A percentile compares a stretch with the other conserved stretches of the same genome.
Conservation (phyloP, 2,329 filamentous ascomycete genomes). For the Aspergillus fischeri region DNA sequence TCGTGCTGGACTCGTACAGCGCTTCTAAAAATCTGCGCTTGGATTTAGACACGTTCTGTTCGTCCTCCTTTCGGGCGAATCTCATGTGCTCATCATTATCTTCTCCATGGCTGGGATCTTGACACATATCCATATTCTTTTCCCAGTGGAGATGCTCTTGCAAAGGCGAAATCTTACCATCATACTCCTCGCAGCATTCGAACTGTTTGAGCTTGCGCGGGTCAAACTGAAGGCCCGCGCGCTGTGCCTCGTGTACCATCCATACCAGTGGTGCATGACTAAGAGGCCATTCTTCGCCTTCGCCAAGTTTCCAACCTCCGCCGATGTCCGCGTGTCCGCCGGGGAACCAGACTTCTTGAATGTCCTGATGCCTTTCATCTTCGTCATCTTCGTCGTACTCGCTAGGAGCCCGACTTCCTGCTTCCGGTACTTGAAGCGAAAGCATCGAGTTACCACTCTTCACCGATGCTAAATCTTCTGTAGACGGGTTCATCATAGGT, state of each 20-base stretch:
- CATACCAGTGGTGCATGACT: slow-evolving; percentile 67
- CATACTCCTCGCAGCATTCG: slow-evolving; percentile 54
- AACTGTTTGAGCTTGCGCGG: slow-evolving; percentile 62
- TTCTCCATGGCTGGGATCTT: slow-evolving; percentile 10
- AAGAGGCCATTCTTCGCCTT: slow-evolving; percentile 54
- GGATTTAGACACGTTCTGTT: slow-evolving; percentile 23
- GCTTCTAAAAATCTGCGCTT: slow-evolving; percentile 52
- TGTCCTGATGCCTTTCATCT: slow-evolving; percentile 57
- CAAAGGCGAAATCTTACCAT: slow-evolving; percentile 34
- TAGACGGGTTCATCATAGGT: slow-evolving; percentile 23
- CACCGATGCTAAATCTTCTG: slow-evolving; percentile 29
- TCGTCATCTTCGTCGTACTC: slow-evolving; percentile 26
- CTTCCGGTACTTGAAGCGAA: slow-evolving; percentile 27
- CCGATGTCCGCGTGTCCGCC: slow-evolving; percentile 77
- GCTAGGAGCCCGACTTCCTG: slow-evolving; percentile 2
- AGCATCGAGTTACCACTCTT: slow-evolving; percentile 26
- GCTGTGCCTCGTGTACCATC: slow-evolving; percentile 63
- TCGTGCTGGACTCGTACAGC: slow-evolving; percentile 53
- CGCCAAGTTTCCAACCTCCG: slow-evolving; percentile 64
- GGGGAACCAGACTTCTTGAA: slow-evolving; percentile 71
- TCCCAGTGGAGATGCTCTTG: slow-evolving; percentile 18
- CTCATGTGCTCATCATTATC: slow-evolving; percentile 4
- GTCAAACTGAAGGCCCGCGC: slow-evolving; percentile 68
- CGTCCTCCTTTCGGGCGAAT: slow-evolving; percentile 10
- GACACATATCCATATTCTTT: slow-evolving; percentile 10